Conservation (phyloP, 352 stramenopile genomes). For the Phytopythium helicoides region DNA sequence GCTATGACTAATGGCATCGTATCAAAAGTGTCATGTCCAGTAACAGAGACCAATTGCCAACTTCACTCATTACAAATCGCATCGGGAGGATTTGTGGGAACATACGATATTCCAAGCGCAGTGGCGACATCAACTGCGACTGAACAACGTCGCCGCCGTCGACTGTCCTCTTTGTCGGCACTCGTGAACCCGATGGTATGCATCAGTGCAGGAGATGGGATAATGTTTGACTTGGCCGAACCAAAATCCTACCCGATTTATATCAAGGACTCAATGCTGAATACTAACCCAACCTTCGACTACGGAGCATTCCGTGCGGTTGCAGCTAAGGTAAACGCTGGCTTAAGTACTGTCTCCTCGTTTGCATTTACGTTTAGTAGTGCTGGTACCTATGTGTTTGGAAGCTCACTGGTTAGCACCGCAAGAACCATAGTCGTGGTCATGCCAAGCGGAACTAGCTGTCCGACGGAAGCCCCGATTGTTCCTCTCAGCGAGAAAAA, state of each 20-base stretch:
- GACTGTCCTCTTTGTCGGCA: slow-evolving; percentile 8
- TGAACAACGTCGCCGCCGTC: slow-evolving; percentile 7
- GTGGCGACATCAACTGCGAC: slow-evolving; percentile 11
- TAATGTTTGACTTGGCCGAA: slow-evolving; percentile 89
- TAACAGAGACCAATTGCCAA: slow-evolving; percentile 28
- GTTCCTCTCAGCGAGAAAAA: slow-evolving; percentile 85
- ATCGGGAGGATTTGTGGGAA: slow-evolving; percentile 55
- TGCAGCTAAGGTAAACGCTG: slow-evolving; percentile 55
- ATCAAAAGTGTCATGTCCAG: slow-evolving; percentile 45
- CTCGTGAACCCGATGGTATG: slow-evolving; percentile 90
- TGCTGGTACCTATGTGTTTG: slow-evolving; percentile 88
- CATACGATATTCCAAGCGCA: slow-evolving; percentile 44
- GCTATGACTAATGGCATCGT: slow-evolving; percentile 26
- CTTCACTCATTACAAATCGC: slow-evolving; percentile 53
- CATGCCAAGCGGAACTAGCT: slow-evolving; percentile 70
- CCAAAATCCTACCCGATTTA: slow-evolving; percentile 88
- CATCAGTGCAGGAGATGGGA: slow-evolving; percentile 64
- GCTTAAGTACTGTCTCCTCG: slow-evolving; percentile 49
- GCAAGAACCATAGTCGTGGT: slow-evolving; percentile 82
- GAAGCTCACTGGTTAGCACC: slow-evolving; percentile 65
- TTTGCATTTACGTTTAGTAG: slow-evolving; percentile 90
- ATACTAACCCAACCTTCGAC: slow-evolving; percentile 92
- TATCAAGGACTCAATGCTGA: slow-evolving; percentile 94
- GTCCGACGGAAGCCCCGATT: slow-evolving; percentile 78
- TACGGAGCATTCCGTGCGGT: slow-evolving; percentile 85